A percentile compares a stretch with the other conserved stretches of the same genome.
These are phyloP conservation scores for Chrysosporium keratinophilum DNA, from an alignment of 2,329 filamentous ascomycete genomes.

Conservation along the genomic window DNA sequence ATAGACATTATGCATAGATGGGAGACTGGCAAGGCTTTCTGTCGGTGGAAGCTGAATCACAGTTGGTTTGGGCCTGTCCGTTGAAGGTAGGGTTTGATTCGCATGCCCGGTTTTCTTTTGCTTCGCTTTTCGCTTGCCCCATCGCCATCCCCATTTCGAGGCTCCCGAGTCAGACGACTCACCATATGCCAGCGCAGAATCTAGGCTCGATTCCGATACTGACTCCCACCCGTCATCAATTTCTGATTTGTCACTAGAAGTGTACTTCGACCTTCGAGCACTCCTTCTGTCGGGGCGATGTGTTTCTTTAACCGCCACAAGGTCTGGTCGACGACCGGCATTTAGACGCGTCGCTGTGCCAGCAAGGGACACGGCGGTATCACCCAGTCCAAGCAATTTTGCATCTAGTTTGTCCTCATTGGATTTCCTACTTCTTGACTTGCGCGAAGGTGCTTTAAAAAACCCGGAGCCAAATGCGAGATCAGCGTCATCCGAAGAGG, in stretches of 20 bases:
- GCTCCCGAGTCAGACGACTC: conserved; percentile 45
- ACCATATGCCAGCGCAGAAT: conserved; percentile 54
- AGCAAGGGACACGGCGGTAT: conserved; percentile 39
- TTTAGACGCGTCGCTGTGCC: conserved; percentile 28
- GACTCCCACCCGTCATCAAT: conserved; percentile 52
- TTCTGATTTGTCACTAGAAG: neutral
- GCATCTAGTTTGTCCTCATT: conserved; percentile 33
- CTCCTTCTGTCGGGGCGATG: conserved; percentile 14
- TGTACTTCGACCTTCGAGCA: neutral
- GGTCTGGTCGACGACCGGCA: conserved; percentile 28
- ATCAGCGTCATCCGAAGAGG: conserved; percentile 57
- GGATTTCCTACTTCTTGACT: conserved; percentile 26
- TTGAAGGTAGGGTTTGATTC: neutral
- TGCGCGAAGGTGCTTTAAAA: conserved; percentile 23
- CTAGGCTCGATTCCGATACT: conserved; percentile 45
- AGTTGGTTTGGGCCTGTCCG: neutral
- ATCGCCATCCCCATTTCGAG: conserved; percentile 52
- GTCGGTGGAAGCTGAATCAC: neutral
- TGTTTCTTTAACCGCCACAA: conserved; percentile 25
- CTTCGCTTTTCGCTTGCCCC: conserved; percentile 39
- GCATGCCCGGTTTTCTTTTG: conserved; percentile 23
- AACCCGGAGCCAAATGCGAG: conserved; percentile 54
- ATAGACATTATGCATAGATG: conserved; percentile 53
- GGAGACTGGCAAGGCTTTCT: conserved; percentile 34
- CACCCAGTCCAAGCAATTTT: conserved; percentile 40